Percentiles rank a stretch among this genome's conserved stretches.
Evolutionary conservation across 2,329 filamentous ascomycete species (phyloP).

Genomic region (Bimuria novae-zelandiae): DNA sequence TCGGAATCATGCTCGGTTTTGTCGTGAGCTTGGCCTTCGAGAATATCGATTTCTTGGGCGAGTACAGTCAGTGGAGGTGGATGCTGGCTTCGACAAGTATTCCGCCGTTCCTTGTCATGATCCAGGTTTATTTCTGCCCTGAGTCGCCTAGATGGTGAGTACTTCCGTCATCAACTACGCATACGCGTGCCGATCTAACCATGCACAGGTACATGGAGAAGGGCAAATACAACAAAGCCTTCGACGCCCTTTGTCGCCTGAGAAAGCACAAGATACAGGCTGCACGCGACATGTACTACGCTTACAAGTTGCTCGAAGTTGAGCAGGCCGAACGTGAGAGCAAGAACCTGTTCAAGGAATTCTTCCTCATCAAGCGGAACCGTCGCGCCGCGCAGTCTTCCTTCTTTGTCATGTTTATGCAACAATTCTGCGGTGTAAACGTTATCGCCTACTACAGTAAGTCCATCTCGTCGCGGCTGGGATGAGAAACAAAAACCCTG

Average conservation of each 20-base stretch:
- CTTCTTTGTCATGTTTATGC: slow-evolving; percentile 45
- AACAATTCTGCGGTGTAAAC: slow-evolving; percentile 26
- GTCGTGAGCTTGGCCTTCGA: slow-evolving; percentile 30
- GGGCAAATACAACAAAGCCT: slow-evolving; percentile 27
- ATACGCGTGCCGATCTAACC: no score
- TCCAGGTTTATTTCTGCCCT: slow-evolving; percentile 32
- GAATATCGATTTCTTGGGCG: slow-evolving; percentile 26
- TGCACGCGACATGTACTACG: slow-evolving; percentile 60
- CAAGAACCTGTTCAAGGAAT: slow-evolving; percentile 35
- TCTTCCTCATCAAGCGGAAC: slow-evolving; percentile 31
- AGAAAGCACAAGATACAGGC: slow-evolving; percentile 58
- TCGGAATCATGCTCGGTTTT: slow-evolving; percentile 36
- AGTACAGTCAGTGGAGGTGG: slow-evolving; percentile 34
- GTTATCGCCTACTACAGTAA: slow-evolving; percentile 35
- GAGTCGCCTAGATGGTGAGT: no score
- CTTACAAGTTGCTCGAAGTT: slow-evolving; percentile 36
- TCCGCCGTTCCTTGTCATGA: slow-evolving; percentile 30
- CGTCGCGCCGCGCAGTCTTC: no score
- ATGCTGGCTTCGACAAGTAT: slow-evolving; percentile 36
- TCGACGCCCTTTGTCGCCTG: slow-evolving; percentile 56
- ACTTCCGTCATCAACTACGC: no score
- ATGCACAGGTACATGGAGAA: slow-evolving; percentile 34
- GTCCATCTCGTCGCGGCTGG: no score
- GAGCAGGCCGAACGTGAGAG: slow-evolving; percentile 42
- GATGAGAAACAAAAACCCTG: no score